Conservation (phyloP, 2,329 filamentous ascomycete species). For the Aspergillus fumigatus region DNA sequence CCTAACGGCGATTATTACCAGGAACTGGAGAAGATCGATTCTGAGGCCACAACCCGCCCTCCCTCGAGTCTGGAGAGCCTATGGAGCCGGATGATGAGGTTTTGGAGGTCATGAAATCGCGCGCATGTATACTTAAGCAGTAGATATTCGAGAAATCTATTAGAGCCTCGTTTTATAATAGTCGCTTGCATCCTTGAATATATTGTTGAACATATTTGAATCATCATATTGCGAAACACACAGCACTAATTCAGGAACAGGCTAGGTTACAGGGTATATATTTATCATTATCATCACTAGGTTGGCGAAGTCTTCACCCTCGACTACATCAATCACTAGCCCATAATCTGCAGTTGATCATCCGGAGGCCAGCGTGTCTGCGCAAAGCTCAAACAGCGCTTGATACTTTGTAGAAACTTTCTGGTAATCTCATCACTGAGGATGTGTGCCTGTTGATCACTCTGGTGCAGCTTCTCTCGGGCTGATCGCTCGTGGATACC, state of each 20-base stretch:
- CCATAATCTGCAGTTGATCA: slow-evolving; percentile 92
- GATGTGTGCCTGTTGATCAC: slow-evolving; percentile 77
- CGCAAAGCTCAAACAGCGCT: slow-evolving; percentile 91
- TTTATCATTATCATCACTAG: slow-evolving; percentile 43
- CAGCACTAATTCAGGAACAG: too few species aligned
- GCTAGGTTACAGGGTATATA: not conserved
- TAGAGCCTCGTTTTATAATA: not conserved
- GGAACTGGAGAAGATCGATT: not conserved
- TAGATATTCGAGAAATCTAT: not conserved
- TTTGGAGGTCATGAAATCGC: slow-evolving; percentile 7
- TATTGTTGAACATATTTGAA: not conserved
- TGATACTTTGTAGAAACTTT: slow-evolving; percentile 97
- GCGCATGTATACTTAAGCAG: not conserved
- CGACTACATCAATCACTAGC: slow-evolving; percentile 44
- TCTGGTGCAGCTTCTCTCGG: slow-evolving; percentile 87
- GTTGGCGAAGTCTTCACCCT: not conserved
- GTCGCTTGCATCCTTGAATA: not conserved
- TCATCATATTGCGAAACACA: not conserved
- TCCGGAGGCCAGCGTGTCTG: slow-evolving; percentile 95
- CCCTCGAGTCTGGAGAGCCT: slow-evolving; percentile 3
- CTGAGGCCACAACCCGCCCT: not conserved
- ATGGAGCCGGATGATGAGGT: slow-evolving; percentile 9
- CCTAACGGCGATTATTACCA: not conserved
- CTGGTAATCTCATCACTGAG: slow-evolving; percentile 94
- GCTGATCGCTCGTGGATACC: slow-evolving; percentile 97